Conservation (phyloP, 2,329 filamentous ascomycete species). For the Beauveria pseudobassiana region DNA sequence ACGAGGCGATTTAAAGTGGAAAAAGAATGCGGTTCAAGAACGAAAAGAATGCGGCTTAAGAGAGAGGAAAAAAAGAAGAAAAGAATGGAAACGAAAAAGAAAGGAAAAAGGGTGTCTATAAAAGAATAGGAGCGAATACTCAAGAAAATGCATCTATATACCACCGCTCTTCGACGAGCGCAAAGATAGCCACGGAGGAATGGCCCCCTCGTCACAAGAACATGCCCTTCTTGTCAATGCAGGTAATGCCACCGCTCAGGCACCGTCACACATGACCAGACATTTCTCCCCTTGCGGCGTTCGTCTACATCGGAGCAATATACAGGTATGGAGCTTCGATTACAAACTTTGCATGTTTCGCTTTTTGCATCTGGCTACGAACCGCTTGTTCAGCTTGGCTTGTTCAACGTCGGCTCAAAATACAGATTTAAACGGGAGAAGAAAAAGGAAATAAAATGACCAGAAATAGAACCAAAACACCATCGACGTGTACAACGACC, state of each 20-base stretch:
- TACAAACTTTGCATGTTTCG: not conserved
- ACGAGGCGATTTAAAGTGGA: not conserved
- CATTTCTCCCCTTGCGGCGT: not conserved
- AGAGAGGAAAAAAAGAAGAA: not conserved
- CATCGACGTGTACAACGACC: constrained; percentile 6
- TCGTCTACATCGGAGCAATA: too few species aligned
- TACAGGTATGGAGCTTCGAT: too few species aligned
- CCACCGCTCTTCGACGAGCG: too few species aligned
- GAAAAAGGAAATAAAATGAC: not conserved
- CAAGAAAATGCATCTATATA: too few species aligned
- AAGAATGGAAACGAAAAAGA: not conserved
- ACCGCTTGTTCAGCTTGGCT: too few species aligned
- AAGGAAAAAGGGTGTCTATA: not conserved
- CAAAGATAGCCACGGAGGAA: too few species aligned
- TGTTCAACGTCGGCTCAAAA: too few species aligned
- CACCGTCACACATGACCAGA: not conserved
- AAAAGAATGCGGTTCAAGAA: not conserved
- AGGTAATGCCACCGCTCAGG: not conserved
- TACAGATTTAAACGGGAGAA: not conserved
- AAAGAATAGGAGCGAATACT: not conserved
- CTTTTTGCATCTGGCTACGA: too few species aligned
- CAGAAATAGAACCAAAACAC: not conserved
- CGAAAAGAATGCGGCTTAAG: not conserved
- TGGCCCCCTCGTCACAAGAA: too few species aligned
- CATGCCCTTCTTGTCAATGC: not conserved